Evolutionary conservation across 257 asterid species (phyloP), one percentile per base, ranked within the genome.

Genomic region (Scutellaria minor): DNA sequence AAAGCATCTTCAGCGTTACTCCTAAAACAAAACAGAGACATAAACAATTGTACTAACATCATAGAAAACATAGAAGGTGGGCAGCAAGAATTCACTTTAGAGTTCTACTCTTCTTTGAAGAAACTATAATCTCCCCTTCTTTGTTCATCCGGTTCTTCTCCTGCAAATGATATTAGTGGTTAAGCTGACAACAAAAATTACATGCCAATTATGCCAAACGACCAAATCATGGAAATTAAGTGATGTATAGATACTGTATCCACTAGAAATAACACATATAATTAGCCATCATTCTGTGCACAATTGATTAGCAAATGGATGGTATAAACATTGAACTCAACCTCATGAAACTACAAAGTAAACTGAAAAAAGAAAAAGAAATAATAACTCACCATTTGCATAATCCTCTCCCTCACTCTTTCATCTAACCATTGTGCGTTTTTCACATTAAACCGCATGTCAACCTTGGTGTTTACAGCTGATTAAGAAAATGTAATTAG

Each of bases 401-500:
- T 68, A 72, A 95, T 95, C 71, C 86, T 90, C 72, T 88, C 91
- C 75, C 87, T 83, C 71, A 92, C 92, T 82, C 92, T 83, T 57
- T 92, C 98, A 72, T 80, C 86, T 68, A 95, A 78, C 97, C 99
- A 95, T 58, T 41, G 61, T 1, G 99, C 99, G 68, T 78, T 75
- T 77, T 79, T 80, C 22, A 92, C 97, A 83, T 88, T 90, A 77
- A 95, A 95, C 73, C 97, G 92, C 99, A 95, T 95, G 82, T 95
- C 98, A 73, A 95, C 93, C 90, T 88, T 95, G 76, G 97, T 87
- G 83, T 85, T 95, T 57, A 92, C 88, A 76, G 91, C 80, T 82
- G 68, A 71, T 9, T 48, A 54, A 54, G 76, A 77, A 64, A 56
- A 58, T 20, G 39, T 3, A 65, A 68, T 68, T 55, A 64, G 78